phyloP scores from a whole-genome alignment of 345 rosid species.

The Euphorbia lathyris region DNA sequence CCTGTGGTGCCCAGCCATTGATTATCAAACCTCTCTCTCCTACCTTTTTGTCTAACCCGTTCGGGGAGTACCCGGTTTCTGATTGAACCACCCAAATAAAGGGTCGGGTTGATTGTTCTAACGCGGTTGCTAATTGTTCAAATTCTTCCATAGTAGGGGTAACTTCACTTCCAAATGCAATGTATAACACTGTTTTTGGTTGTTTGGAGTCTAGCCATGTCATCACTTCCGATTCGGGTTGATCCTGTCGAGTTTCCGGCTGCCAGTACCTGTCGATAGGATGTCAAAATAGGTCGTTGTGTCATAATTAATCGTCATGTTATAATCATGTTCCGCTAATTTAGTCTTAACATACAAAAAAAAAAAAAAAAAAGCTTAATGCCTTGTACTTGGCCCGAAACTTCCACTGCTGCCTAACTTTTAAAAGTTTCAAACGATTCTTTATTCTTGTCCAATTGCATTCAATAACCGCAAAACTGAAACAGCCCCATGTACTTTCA shows the following conservation, averaged over 20 bases:
- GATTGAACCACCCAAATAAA: constrained; percentile 19
- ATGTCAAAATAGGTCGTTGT: too few species aligned
- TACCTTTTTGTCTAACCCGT: constrained; percentile 22
- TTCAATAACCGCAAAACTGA: too few species aligned
- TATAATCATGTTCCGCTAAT: too few species aligned
- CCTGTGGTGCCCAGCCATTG: constrained; percentile 44
- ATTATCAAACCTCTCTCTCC: constrained; percentile 38
- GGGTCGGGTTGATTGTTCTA: constrained; percentile 14
- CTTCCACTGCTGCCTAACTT: too few species aligned
- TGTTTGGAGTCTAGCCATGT: constrained; percentile 29
- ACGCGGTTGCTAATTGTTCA: constrained; percentile 4
- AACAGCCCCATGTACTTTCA: too few species aligned
- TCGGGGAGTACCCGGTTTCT: constrained; percentile 4
- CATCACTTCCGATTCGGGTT: constrained; percentile 13
- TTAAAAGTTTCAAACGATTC: too few species aligned
- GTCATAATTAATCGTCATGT: too few species aligned
- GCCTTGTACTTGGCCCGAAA: too few species aligned
- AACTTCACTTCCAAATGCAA: constrained; percentile 30
- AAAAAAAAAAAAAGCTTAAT: too few species aligned
- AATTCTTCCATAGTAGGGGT: constrained; percentile 16
- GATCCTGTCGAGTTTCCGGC: constrained; percentile 4
- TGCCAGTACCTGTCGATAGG: constrained; percentile 32
- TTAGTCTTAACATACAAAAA: too few species aligned
- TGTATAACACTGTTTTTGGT: constrained; percentile 24
- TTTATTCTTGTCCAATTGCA: too few species aligned